Base-by-base conservation (phyloP, 225 moss, liverwort and hornwort genomes). In the Lunularia cruciata region DNA sequence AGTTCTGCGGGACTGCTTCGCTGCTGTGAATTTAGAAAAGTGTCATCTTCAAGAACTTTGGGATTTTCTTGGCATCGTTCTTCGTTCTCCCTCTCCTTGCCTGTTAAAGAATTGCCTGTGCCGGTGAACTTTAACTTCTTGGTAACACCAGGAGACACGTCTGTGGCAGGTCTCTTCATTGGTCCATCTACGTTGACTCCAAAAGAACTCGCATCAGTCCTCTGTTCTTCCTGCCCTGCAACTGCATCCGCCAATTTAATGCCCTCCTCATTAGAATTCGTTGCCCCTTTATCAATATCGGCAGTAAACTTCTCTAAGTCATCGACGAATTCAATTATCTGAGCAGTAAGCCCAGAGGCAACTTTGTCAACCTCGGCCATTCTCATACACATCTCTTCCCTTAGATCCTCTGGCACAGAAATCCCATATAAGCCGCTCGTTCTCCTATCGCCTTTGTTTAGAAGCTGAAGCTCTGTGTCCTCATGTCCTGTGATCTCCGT, bases 281-380 rank as follows among this genome's bases (percentile, higher is more conserved):
- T 46, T 7, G 67, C 51, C 0, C 25, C 51, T 67, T 35, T 49
- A 27, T 70, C 51, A 42, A 70, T 28, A 76, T 37, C 47, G 47
- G 51, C 76, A 19, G 69, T 46, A 55, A 73, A 64, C 30, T 25
- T 70, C 3, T 38, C 35, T 15, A 72, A 19, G 15, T 69, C 53
- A 26, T 73, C 73, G 23, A 60, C 52, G 47, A 73, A 25, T 11
- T 70, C 65, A n/a, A 47, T 47, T 3, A 52, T 51, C 46, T 73
- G 73, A 47, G 47, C 65, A 14, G 36, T 27, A 37, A 76, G 30
- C 37, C 60, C 76, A 7, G 14, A 13, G 12, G 69, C 73, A 60
- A 36, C 31, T 57, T 76, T 54, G 20, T 73, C 76, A 13, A 72
- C 68, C 8, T 73, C 72, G 14, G 47, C 56, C 65, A 68, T 73